Evolutionary conservation across 345 rosid species (phyloP).

Genomic region (Linum trigynum): DNA sequence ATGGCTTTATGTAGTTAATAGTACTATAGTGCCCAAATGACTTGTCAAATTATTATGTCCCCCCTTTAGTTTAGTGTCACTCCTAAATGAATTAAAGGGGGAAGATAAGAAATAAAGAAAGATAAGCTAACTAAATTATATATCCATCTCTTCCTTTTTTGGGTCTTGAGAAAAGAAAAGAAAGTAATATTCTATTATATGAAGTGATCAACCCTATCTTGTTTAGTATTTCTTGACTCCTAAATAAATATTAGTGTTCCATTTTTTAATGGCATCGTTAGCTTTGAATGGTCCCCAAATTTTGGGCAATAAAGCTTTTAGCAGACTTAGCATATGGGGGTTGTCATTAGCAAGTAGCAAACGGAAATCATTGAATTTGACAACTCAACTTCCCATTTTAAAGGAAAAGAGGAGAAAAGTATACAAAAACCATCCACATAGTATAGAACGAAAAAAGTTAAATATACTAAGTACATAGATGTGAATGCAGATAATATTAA

Average conservation of each 20-base stretch:
- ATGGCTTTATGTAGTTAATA: not conserved
- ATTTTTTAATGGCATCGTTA: not conserved
- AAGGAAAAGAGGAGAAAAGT: too few species aligned
- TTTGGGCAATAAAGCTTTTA: conserved; percentile 10
- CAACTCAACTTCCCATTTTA: conserved; percentile 23
- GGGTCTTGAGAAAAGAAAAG: not conserved
- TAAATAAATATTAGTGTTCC: not conserved
- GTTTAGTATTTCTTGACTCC: not conserved
- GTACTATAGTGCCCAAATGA: conserved; percentile 4
- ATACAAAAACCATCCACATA: too few species aligned
- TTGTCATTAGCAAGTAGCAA: conserved; percentile 19
- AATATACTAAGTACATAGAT: too few species aligned
- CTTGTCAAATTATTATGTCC: conserved; percentile 12
- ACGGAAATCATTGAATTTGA: conserved; percentile 20
- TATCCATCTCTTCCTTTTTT: conserved; percentile 11
- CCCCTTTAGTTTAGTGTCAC: conserved; percentile 2
- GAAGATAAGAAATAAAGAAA: not conserved
- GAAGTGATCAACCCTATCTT: conserved; percentile 4
- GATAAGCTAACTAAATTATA: conserved; percentile 12
- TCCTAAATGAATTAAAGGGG: conserved; percentile 4
- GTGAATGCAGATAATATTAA: too few species aligned
- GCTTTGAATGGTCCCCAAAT: conserved; percentile 14
- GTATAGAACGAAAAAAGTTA: too few species aligned
- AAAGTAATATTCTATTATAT: conserved; percentile 5
- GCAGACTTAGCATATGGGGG: conserved; percentile 15